These are phyloP conservation scores for Silene coronaria DNA, from an alignment of 179 eudicot species.

Conservation along the genomic window DNA sequence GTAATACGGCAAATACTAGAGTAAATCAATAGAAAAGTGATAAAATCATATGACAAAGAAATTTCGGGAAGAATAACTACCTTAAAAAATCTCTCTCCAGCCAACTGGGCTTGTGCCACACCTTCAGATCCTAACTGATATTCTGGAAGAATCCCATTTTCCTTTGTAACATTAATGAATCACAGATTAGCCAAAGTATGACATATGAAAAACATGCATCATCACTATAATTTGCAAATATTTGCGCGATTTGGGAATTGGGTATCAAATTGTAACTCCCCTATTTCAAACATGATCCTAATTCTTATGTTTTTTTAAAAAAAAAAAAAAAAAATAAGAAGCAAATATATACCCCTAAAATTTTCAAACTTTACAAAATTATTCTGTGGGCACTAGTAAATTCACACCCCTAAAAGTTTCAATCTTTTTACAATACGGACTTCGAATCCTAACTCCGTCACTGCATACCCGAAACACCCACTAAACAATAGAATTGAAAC, in stretches of 20 bases:
- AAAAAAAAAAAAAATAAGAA: no score
- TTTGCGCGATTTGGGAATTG: background rate
- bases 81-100: slow-evolving; percentile 69
- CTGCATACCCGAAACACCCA: background rate
- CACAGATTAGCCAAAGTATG: background rate
- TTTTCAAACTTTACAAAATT: no score
- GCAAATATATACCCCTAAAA: no score
- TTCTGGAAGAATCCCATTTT: slow-evolving; percentile 71
- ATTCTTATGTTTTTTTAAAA: no score
- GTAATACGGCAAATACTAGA: background rate
- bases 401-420: no score
- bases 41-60: background rate
- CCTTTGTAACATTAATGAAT: slow-evolving; percentile 32
- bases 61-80: slow-evolving; percentile 26
- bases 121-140: slow-evolving; percentile 69
- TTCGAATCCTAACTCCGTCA: background rate
- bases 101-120: slow-evolving; percentile 58
- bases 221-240: background rate
- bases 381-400: no score
- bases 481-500: background rate
- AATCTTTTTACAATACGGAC: no score
- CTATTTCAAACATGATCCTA: no score
- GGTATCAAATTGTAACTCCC: background rate
- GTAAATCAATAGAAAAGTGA: background rate
- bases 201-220: background rate